Conservation (phyloP, 1,284 basidiomycete genomes). For the Ganoderma lingzhi region DNA sequence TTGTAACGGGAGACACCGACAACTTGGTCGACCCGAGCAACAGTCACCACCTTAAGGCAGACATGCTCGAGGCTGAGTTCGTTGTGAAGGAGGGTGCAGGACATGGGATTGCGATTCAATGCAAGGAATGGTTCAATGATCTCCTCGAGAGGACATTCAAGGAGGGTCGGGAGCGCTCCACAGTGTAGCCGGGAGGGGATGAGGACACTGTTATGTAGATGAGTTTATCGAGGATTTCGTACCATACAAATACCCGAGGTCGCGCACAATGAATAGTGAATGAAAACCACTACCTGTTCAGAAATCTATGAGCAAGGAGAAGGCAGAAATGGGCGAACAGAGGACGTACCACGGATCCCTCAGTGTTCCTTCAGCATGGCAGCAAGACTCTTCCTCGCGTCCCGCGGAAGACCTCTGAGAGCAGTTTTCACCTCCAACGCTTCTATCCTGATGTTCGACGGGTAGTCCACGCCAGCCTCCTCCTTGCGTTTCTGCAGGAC, state of each 20-base stretch:
- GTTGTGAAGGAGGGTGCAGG: constrained; percentile 71
- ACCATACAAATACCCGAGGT: not conserved
- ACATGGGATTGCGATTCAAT: constrained; percentile 72
- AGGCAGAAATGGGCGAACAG: too few species aligned
- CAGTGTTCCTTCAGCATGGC: constrained; percentile 48
- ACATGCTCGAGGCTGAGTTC: constrained; percentile 76
- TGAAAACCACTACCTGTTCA: not conserved
- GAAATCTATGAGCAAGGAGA: not conserved
- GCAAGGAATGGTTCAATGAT: constrained; percentile 59
- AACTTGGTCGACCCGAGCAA: constrained; percentile 67
- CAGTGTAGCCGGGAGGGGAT: not conserved
- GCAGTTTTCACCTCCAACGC: constrained; percentile 46
- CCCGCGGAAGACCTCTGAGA: constrained; percentile 46
- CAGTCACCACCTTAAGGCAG: constrained; percentile 63
- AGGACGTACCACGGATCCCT: constrained; percentile 12
- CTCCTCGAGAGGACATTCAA: constrained; percentile 63
- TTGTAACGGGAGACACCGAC: constrained; percentile 83
- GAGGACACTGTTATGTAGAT: constrained; percentile 1
- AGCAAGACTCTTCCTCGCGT: constrained; percentile 46
- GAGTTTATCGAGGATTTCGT: not conserved
- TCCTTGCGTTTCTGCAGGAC: constrained; percentile 49
- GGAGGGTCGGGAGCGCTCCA: constrained; percentile 53
- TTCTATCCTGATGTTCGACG: constrained; percentile 55
- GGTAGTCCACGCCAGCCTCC: constrained; percentile 48
- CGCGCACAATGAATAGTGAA: not conserved